phyloP scores from a whole-genome alignment of 2,329 filamentous ascomycete species.

The Colletotrichum cereale region DNA sequence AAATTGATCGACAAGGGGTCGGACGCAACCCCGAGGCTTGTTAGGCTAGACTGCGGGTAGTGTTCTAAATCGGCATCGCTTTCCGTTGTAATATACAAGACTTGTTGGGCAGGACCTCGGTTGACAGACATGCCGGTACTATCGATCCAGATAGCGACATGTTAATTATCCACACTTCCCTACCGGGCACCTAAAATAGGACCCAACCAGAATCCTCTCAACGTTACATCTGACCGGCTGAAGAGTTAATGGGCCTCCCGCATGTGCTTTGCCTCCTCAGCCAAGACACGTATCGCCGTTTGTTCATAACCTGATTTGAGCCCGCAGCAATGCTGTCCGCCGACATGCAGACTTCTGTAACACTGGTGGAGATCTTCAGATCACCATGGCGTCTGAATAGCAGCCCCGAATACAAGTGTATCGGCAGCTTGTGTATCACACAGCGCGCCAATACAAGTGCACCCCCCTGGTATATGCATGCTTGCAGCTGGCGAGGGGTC shows the following conservation, averaged over 20 bases:
- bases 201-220: not conserved
- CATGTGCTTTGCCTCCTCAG: not conserved
- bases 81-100: not conserved
- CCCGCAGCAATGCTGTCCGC: not conserved
- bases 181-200: not conserved
- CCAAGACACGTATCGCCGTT: not conserved
- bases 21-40: not conserved
- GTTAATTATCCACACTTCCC: not conserved
- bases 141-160: not conserved
- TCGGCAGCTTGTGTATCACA: not conserved
- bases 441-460: not conserved
- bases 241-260: not conserved
- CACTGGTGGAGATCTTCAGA: not conserved
- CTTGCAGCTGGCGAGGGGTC: not conserved
- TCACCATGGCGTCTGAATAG: not conserved
- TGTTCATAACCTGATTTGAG: not conserved
- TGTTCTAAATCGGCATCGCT: not conserved
- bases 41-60: not conserved
- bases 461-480: not conserved
- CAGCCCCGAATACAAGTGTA: not conserved
- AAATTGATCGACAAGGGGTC: not conserved
- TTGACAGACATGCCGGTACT: not conserved
- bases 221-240: too few relatives aligned
- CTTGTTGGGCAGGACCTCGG: not conserved
- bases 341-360: not conserved